Evolutionary conservation across 169 alveolate genomes (phyloP).

Genomic region (Eimeria tenella): DNA sequence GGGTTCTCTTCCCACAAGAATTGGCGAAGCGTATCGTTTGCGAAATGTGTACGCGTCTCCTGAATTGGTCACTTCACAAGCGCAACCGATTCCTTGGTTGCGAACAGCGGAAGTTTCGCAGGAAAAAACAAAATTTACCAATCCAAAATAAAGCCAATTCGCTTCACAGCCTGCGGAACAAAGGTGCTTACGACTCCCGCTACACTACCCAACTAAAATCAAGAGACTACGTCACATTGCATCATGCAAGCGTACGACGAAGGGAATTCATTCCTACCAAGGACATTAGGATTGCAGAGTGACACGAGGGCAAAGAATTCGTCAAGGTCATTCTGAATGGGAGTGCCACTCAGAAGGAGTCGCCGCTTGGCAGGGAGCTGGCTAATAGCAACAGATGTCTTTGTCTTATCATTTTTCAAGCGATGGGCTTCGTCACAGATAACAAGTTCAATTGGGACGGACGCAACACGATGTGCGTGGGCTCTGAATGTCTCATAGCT

Average conservation of each 20-base stretch:
- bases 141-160: no score
- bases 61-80: neutral
- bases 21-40: constrained; percentile 85
- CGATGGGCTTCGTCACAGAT: constrained; percentile 98
- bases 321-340: constrained; percentile 93
- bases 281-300: constrained; percentile 92
- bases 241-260: neutral
- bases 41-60: constrained; percentile 78
- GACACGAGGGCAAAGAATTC: constrained; percentile 93
- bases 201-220: neutral
- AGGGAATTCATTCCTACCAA: constrained; percentile 81
- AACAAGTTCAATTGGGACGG: constrained; percentile 94
- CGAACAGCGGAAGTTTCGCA: no score
- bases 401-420: constrained; percentile 94
- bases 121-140: no score
- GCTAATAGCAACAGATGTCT: constrained; percentile 92
- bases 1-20: constrained; percentile 92
- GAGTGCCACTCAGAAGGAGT: constrained; percentile 93
- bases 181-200: neutral
- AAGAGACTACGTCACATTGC: neutral
- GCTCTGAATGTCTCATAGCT: constrained; percentile 95
- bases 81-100: neutral
- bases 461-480: constrained; percentile 89
- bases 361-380: constrained; percentile 93
- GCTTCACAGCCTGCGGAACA: neutral